phyloP scores from a whole-genome alignment of 768 basidiomycete genomes.

The Sporobolomyces pararoseus region DNA sequence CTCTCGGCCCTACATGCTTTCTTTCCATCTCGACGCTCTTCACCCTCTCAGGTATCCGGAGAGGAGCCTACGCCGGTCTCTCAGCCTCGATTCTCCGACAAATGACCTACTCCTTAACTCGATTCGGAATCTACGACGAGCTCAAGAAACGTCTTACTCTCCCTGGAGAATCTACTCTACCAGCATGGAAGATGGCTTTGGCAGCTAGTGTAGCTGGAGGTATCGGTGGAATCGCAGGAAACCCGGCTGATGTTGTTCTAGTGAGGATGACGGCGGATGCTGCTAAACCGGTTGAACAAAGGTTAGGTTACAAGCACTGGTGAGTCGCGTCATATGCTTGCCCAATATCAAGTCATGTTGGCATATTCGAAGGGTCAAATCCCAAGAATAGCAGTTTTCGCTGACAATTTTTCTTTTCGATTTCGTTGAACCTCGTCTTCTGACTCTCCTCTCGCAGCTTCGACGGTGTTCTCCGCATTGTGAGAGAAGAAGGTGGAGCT shows the following conservation, averaged over 20 bases:
- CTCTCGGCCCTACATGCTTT: not conserved
- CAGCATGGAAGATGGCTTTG: conserved; percentile 37
- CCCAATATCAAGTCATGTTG: no score
- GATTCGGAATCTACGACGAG: conserved; percentile 45
- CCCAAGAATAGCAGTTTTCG: no score
- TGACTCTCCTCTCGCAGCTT: conserved; percentile 28
- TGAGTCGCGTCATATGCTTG: conserved; percentile 30
- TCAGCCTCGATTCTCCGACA: conserved; percentile 45
- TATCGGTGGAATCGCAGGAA: conserved; percentile 44
- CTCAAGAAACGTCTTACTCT: conserved; percentile 34
- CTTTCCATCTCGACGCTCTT: not conserved
- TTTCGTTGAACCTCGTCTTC: no score
- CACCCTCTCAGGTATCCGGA: conserved; percentile 29
- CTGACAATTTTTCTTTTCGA: no score
- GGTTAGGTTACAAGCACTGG: conserved; percentile 44
- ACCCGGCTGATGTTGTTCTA: conserved; percentile 44
- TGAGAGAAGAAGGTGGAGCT: conserved; percentile 39
- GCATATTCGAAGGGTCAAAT: no score
- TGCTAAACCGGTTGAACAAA: conserved; percentile 20
- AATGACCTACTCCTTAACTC: conserved; percentile 45
- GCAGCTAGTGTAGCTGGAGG: conserved; percentile 42
- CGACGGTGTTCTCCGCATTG: conserved; percentile 43
- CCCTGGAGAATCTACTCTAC: conserved; percentile 6
- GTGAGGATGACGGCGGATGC: conserved; percentile 46
- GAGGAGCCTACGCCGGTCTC: conserved; percentile 45